phyloP scores from a whole-genome alignment of 2,329 filamentous ascomycete genomes.

The Cercospora janseana region DNA sequence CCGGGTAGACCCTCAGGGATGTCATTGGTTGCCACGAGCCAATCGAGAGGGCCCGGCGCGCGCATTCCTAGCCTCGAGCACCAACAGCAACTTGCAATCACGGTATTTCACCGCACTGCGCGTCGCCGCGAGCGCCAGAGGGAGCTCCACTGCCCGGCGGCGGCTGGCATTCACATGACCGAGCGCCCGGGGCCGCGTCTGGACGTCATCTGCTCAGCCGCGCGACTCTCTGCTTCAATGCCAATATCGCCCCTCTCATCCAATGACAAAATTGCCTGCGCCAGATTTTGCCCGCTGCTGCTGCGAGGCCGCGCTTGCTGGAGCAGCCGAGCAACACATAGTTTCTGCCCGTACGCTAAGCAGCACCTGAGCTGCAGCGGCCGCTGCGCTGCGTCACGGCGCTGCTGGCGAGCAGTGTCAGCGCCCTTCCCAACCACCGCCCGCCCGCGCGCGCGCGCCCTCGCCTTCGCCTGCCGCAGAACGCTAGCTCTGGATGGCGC shows the following conservation, averaged over 20 bases:
- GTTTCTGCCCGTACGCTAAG: constrained; percentile 19
- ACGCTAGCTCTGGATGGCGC: constrained; percentile 24
- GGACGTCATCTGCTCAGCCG: constrained; percentile 22
- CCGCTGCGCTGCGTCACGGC: constrained; percentile 22
- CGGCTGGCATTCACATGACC: constrained; percentile 24
- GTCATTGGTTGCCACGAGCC: constrained; percentile 19
- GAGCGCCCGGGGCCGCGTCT: constrained; percentile 7
- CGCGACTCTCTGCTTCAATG: constrained; percentile 9
- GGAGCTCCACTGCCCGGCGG: constrained; percentile 21
- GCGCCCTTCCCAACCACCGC: constrained; percentile 26
- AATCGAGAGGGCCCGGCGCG: constrained; percentile 15
- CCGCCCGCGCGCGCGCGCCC: neutral
- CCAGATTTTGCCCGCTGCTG: constrained; percentile 22
- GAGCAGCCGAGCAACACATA: constrained; percentile 17
- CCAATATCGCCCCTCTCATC: constrained; percentile 21
- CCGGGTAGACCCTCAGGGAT: constrained; percentile 9
- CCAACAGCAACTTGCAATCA: constrained; percentile 24
- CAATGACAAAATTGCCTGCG: constrained; percentile 27
- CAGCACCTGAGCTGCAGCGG: constrained; percentile 17
- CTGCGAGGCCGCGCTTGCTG: constrained; percentile 20
- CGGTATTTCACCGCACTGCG: constrained; percentile 22
- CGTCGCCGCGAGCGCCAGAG: constrained; percentile 17
- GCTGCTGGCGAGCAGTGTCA: constrained; percentile 21
- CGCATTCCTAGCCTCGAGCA: constrained; percentile 18
- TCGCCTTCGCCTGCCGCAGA: constrained; percentile 21